Evolutionary conservation across 768 basidiomycete species (phyloP).

Genomic region (Mycena galericulata): DNA sequence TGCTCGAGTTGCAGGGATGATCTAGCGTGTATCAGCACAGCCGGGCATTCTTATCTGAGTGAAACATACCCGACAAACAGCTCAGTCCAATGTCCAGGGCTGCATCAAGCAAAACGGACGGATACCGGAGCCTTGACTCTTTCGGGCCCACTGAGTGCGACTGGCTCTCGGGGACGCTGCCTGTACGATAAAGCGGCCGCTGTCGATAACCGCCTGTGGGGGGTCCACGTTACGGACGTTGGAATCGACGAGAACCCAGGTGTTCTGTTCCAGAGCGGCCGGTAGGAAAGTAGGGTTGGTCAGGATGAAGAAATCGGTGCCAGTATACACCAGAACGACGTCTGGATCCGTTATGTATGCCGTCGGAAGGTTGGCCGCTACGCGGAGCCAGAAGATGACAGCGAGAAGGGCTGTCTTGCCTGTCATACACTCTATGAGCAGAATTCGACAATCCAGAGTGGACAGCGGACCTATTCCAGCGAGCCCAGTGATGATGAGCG

Average conservation of each 20-base stretch:
- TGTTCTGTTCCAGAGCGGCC: constrained; percentile 11
- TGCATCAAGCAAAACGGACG: constrained; percentile 21
- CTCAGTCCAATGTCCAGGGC: constrained; percentile 24
- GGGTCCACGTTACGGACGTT: constrained; percentile 15
- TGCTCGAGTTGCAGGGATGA: constrained; percentile 16
- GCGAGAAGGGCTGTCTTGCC: constrained; percentile 17
- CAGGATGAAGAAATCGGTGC: constrained; percentile 18
- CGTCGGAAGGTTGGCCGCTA: constrained; percentile 22
- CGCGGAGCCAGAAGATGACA: constrained; percentile 16
- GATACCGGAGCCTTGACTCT: constrained; percentile 14
- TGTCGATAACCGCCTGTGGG: constrained; percentile 17
- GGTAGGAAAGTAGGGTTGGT: constrained; percentile 4
- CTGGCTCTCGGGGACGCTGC: constrained; percentile 18
- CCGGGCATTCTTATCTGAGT: constrained; percentile 3
- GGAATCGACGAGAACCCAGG: constrained; percentile 17
- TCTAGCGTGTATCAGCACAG: constrained; percentile 16
- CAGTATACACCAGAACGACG: constrained; percentile 17
- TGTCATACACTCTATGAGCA: constrained; percentile 11
- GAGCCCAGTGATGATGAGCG: constrained; percentile 16
- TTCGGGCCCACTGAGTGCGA: constrained; percentile 10
- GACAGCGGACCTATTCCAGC: constrained; percentile 18
- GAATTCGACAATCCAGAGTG: constrained; percentile 13
- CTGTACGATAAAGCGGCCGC: constrained; percentile 18
- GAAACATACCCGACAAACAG: constrained; percentile 21
- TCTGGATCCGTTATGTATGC: constrained; percentile 21